phyloP scores from a whole-genome alignment of 495 filamentous ascomycete genomes.

The Penicillium subrubescens region DNA sequence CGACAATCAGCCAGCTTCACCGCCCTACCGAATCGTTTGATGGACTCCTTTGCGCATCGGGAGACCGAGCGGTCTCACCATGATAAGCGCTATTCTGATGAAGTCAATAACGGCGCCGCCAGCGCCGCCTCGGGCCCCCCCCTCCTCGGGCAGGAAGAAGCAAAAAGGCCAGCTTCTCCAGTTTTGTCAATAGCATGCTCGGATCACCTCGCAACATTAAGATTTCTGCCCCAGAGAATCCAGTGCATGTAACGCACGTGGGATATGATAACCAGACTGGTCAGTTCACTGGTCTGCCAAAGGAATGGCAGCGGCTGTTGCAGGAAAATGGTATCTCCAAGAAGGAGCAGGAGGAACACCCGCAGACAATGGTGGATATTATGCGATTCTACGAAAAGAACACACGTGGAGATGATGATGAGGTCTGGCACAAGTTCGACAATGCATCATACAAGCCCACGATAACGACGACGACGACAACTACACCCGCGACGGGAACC shows the following conservation, averaged over 20 bases:
- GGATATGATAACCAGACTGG: constrained; percentile 96
- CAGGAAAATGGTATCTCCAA: constrained; percentile 96
- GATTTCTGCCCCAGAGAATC: constrained; percentile 95
- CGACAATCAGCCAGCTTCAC: constrained; percentile 84
- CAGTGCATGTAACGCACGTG: constrained; percentile 96
- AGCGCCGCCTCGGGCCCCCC: constrained; percentile 31
- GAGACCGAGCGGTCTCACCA: constrained; percentile 48
- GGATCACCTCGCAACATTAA: constrained; percentile 82
- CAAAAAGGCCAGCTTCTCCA: constrained; percentile 94
- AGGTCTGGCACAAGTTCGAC: constrained; percentile 93
- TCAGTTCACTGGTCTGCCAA: constrained; percentile 94
- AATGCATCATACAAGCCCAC: constrained; percentile 54
- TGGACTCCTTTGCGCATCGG: constrained; percentile 53
- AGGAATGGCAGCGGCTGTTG: constrained; percentile 95
- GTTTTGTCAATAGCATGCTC: constrained; percentile 90
- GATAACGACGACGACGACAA: constrained; percentile 49
- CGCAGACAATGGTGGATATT: constrained; percentile 91
- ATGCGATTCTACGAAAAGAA: constrained; percentile 96
- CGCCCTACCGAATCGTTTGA: constrained; percentile 57
- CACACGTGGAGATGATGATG: constrained; percentile 79
- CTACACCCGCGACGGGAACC: constrained; percentile 43
- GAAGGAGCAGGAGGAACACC: constrained; percentile 93
- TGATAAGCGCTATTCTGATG: constrained; percentile 85
- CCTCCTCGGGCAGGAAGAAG: constrained; percentile 59
- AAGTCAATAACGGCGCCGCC: constrained; percentile 56